These are phyloP conservation scores for Lactifluus subvellereus DNA, from an alignment of 768 basidiomycete species.

Conservation along the genomic window DNA sequence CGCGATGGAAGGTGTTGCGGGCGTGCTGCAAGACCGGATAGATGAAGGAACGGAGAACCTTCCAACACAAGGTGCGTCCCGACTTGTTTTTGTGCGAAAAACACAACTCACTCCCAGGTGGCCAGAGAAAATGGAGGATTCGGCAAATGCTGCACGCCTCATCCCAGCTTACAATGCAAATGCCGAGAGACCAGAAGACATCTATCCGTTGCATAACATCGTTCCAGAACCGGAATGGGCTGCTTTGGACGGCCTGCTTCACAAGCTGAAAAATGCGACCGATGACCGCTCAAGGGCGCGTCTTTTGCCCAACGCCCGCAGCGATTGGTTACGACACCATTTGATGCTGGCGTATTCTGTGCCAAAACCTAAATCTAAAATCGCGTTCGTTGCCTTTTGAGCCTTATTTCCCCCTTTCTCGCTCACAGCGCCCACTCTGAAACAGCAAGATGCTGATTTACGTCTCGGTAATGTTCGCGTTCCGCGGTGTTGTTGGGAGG, in stretches of 20 bases:
- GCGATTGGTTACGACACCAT: constrained; percentile 68
- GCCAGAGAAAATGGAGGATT: constrained; percentile 63
- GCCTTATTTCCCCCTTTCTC: not conserved
- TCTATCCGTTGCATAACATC: constrained; percentile 68
- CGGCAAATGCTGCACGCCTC: constrained; percentile 57
- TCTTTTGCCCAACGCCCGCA: constrained; percentile 56
- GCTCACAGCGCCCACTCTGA: not conserved
- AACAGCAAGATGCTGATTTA: constrained; percentile 70
- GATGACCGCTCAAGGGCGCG: constrained; percentile 45
- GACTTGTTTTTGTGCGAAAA: not conserved
- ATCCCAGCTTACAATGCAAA: constrained; percentile 68
- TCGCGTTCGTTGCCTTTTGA: constrained; percentile 43
- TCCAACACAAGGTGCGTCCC: constrained; percentile 57
- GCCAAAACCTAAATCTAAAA: constrained; percentile 50
- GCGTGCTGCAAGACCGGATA: constrained; percentile 79
- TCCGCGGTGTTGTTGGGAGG: constrained; percentile 42
- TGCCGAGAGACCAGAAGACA: constrained; percentile 64
- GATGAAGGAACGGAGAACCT: constrained; percentile 63
- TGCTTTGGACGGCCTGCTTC: constrained; percentile 45
- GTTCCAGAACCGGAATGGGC: constrained; percentile 81
- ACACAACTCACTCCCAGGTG: not conserved
- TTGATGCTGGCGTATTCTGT: constrained; percentile 39
- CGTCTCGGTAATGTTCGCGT: constrained; percentile 75
- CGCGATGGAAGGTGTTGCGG: constrained; percentile 81
- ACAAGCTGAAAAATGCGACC: constrained; percentile 47